Evolutionary conservation across 495 filamentous ascomycete genomes (phyloP).

Genomic region (Sordaria brevicollis): DNA sequence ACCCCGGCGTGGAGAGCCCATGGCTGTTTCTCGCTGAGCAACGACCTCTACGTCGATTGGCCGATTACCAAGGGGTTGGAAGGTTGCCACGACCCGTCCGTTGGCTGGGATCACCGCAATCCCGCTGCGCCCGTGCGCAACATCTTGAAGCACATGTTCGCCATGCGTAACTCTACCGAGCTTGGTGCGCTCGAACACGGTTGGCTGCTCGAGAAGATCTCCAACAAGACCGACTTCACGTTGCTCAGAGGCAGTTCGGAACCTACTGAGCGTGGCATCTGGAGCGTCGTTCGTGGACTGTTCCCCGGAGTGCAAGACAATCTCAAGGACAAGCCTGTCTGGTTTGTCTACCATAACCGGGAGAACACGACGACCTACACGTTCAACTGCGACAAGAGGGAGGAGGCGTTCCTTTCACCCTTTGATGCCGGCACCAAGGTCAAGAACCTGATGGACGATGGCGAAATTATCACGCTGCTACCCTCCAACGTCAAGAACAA

Average conservation of each 20-base stretch:
- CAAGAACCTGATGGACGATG: constrained; percentile 57
- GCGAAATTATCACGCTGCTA: constrained; percentile 43
- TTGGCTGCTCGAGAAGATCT: constrained; percentile 47
- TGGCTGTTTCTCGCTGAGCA: constrained; percentile 52
- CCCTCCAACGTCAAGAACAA: constrained; percentile 16
- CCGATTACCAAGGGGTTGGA: constrained; percentile 43
- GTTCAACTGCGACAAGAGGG: constrained; percentile 46
- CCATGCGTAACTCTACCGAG: constrained; percentile 39
- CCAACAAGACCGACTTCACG: constrained; percentile 46
- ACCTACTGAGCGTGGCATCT: constrained; percentile 56
- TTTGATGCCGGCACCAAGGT: constrained; percentile 47
- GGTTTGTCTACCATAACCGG: constrained; percentile 59
- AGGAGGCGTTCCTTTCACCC: constrained; percentile 45
- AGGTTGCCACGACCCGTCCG: constrained; percentile 49
- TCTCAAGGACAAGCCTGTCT: constrained; percentile 43
- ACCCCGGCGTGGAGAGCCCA: constrained; percentile 59
- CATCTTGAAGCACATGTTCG: constrained; percentile 57
- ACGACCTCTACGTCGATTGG: constrained; percentile 48
- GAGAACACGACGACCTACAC: constrained; percentile 45
- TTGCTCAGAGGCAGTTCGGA: constrained; percentile 44
- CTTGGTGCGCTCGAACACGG: constrained; percentile 57
- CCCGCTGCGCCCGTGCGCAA: constrained; percentile 57
- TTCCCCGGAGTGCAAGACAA: constrained; percentile 44
- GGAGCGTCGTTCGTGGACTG: constrained; percentile 49
- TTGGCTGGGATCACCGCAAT: constrained; percentile 59